phyloP scores from a whole-genome alignment of 345 rosid genomes.

The Barbarea vulgaris region DNA sequence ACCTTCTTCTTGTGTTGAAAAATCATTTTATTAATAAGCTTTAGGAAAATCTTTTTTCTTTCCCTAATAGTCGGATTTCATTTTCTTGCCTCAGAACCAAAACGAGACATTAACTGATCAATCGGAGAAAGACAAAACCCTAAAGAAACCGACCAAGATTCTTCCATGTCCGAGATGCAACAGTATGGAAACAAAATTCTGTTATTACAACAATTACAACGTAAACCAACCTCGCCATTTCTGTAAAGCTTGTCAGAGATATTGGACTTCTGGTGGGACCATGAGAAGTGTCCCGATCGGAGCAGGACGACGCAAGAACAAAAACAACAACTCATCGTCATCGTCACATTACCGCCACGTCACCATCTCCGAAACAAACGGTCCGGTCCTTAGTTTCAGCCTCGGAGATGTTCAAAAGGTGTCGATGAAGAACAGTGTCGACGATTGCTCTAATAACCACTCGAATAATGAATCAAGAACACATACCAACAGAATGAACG shows the following conservation, averaged over 20 bases:
- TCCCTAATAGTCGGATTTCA: not conserved
- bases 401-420: slow-evolving; percentile 47
- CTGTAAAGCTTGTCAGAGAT: slow-evolving; percentile 93
- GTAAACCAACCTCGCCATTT: slow-evolving; percentile 91
- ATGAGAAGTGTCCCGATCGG: slow-evolving; percentile 93
- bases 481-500: slow-evolving; percentile 40
- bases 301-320: slow-evolving; percentile 92
- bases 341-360: slow-evolving; percentile 58
- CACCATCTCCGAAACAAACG: slow-evolving; percentile 63
- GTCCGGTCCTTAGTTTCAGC: slow-evolving; percentile 62
- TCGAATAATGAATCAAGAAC: not conserved
- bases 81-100: slow-evolving; percentile 20
- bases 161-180: slow-evolving; percentile 86
- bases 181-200: slow-evolving; percentile 90
- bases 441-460: not conserved
- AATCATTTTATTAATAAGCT: not conserved
- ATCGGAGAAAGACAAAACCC: slow-evolving; percentile 48
- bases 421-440: not conserved
- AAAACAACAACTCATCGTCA: slow-evolving; percentile 50
- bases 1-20: slow-evolving; percentile 7
- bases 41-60: not conserved
- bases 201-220: slow-evolving; percentile 90
- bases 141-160: slow-evolving; percentile 88
- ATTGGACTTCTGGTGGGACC: slow-evolving; percentile 92
- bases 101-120: slow-evolving; percentile 28